These are phyloP conservation scores for Ustanciosporium gigantosporum DNA, from an alignment of 1,284 basidiomycete species.

Conservation along the genomic window DNA sequence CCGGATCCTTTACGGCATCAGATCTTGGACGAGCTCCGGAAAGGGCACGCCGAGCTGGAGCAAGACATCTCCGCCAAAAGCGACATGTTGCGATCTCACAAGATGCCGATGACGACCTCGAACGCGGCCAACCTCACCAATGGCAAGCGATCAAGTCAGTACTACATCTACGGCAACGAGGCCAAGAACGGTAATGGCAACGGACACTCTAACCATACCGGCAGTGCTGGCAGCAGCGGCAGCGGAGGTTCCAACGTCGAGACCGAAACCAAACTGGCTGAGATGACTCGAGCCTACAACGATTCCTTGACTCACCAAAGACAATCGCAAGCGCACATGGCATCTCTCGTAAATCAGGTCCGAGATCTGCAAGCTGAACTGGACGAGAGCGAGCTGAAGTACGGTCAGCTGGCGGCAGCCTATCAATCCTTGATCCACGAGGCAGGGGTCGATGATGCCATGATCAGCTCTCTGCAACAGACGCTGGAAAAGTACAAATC, in stretches of 20 bases:
- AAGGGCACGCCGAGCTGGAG: conserved; percentile 56
- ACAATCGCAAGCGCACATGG: conserved; percentile 80
- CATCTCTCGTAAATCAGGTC: conserved; percentile 78
- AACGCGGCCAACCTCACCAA: not conserved
- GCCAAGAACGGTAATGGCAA: conserved; percentile 1
- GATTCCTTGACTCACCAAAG: conserved; percentile 72
- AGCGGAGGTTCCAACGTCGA: not conserved
- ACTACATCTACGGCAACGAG: conserved; percentile 40
- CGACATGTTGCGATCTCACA: conserved; percentile 45
- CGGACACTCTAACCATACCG: not conserved
- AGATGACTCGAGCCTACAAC: conserved; percentile 72
- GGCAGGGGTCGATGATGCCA: conserved; percentile 37
- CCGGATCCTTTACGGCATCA: conserved; percentile 70
- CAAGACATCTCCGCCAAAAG: conserved; percentile 55
- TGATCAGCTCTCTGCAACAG: conserved; percentile 31
- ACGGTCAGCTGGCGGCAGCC: conserved; percentile 35
- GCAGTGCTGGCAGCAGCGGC: not conserved
- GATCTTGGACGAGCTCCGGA: conserved; percentile 71
- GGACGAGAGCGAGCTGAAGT: conserved; percentile 73
- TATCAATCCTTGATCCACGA: conserved; percentile 36
- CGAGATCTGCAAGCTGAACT: conserved; percentile 77
- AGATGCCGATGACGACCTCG: conserved; percentile 2
- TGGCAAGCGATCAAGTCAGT: conserved; percentile 21
- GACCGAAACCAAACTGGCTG: conserved; percentile 68
- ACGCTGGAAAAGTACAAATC: conserved; percentile 40